Base-by-base conservation (phyloP, 2,329 filamentous ascomycete species). In the Paramyrothecium roridum region DNA sequence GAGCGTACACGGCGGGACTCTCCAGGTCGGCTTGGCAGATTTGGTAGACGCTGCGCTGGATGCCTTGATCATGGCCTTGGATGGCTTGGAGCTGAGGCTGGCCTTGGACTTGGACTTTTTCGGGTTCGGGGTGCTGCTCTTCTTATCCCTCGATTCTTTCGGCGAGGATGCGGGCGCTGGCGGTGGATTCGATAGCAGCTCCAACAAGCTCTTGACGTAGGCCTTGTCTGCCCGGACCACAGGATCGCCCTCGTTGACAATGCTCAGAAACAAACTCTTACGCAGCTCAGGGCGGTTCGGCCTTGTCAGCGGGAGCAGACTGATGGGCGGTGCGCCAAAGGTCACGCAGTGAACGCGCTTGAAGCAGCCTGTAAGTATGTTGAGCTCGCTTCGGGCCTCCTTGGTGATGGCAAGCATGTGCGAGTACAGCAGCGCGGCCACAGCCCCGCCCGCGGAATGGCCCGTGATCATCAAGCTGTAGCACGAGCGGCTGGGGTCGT, bases 171-270 rank as follows among this genome's bases (percentile, higher is more conserved):
- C 37, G 20, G 47, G 19, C 8, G 52, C 20, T 1, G 87, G 85
- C 1, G 80, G 72, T 0, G 89, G 83, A 0, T 81, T 79, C 1
- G 85, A 81, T 55, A 91, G 88, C 0, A 96, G 76, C 56, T 89
- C 86, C 1, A 95, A 72, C 11, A 96, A 76, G 34, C 84, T 89
- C 59, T 81, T 82, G 17, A 96, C 78, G 63, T 96, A 93, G 0
- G 84, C 80, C 70, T 85, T 89, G 66, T 96, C 91, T 0, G 90
- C 90, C 26, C 91, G 76, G 0, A 84, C 80, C 0, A 96, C 89
- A 0, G 90, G 90, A 61, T 96, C 92, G 3, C 91, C 91, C 69
- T 96, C 91, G 65, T 96, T 96, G 63, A 93, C 78, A 66, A 96
- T 91, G 46, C 82, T 84, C 52, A 91, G 80, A 67, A 96, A 96